These are phyloP conservation scores for Schizochytrium sp. DNA, from an alignment of 108 stramenopile species.

Conservation along the genomic window DNA sequence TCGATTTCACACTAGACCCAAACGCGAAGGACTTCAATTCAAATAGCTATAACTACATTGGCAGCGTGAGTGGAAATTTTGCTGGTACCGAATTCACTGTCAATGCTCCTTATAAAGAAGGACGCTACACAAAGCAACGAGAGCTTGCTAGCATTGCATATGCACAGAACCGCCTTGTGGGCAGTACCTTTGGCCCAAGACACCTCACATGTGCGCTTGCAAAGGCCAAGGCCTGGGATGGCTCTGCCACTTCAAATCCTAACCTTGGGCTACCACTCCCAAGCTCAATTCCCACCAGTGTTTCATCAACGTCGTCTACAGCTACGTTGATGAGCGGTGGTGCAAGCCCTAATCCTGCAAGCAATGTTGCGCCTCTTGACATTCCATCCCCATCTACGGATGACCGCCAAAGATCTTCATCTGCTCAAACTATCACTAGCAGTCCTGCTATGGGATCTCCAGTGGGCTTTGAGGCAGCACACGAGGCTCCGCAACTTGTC, in stretches of 20 bases:
- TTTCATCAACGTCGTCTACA: too few relatives aligned
- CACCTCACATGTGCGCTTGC: background rate
- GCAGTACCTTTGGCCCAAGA: background rate
- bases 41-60: slow-evolving; percentile 10
- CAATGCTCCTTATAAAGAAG: background rate
- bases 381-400: too few relatives aligned
- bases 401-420: too few relatives aligned
- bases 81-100: slow-evolving; percentile 37
- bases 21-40: background rate
- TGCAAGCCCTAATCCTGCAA: too few relatives aligned
- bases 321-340: too few relatives aligned
- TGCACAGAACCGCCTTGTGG: slow-evolving; percentile 37
- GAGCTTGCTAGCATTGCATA: slow-evolving; percentile 26
- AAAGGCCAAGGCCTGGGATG: background rate
- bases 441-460: too few relatives aligned
- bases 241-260: background rate
- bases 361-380: too few relatives aligned
- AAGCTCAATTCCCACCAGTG: too few relatives aligned
- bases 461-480: too few relatives aligned
- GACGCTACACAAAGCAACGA: background rate
- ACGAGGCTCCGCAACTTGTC: too few relatives aligned
- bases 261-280: background rate
- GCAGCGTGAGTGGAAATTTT: slow-evolving; percentile 8
- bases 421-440: too few relatives aligned
- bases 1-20: slow-evolving; percentile 41